Evolutionary conservation across 176 grass and related monocot species (phyloP).

Genomic region (Oryza brachyantha): DNA sequence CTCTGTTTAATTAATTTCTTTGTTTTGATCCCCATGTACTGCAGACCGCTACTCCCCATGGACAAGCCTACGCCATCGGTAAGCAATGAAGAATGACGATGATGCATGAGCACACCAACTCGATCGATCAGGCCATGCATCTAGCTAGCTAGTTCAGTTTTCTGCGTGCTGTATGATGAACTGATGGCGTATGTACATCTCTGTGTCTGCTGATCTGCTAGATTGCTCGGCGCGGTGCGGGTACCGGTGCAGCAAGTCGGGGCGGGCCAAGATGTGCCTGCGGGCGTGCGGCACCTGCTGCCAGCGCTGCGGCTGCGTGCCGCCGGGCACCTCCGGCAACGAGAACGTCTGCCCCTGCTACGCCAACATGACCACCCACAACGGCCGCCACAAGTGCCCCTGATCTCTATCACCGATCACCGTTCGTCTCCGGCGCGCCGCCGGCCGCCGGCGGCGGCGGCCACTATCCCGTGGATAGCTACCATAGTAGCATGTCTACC

Average conservation of each 20-base stretch:
- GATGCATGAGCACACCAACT: no score
- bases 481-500: neutral
- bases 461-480: neutral
- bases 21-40: neutral
- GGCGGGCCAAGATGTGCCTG: slow-evolving; percentile 58
- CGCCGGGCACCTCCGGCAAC: slow-evolving; percentile 76
- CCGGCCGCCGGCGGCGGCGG: neutral
- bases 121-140: no score
- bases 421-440: no score
- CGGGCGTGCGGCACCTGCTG: slow-evolving; percentile 75
- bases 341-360: slow-evolving; percentile 77
- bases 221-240: slow-evolving; percentile 49
- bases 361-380: slow-evolving; percentile 67
- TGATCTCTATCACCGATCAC: neutral
- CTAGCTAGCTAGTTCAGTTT: neutral
- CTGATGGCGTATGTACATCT: neutral
- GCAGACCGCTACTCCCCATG: slow-evolving; percentile 36
- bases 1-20: neutral
- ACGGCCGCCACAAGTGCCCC: slow-evolving; percentile 62
- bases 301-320: slow-evolving; percentile 66
- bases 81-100: no score
- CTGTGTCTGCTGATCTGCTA: neutral
- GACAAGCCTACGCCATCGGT: slow-evolving; percentile 32
- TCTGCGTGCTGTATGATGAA: neutral
- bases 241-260: slow-evolving; percentile 66